phyloP scores from a whole-genome alignment of 805 yeast species.

The Peterozyma xylosa region DNA sequence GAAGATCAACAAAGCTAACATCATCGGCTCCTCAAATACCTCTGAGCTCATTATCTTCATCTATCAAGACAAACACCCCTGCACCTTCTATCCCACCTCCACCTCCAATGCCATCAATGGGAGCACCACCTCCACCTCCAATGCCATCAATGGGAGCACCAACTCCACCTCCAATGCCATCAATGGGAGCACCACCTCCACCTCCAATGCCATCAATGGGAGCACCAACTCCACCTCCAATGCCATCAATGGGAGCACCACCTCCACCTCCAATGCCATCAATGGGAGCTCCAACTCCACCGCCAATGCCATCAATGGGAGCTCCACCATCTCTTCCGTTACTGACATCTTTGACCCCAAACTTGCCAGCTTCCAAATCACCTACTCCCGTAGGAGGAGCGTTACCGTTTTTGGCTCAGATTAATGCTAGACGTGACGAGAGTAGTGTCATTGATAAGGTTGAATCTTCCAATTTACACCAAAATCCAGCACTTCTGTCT shows the following conservation, averaged over 20 bases:
- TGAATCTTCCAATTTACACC: constrained; percentile 8
- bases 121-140: constrained; percentile 13
- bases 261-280: constrained; percentile 12
- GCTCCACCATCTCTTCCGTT: constrained; percentile 7
- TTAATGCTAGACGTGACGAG: constrained; percentile 48
- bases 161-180: neutral
- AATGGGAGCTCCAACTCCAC: constrained; percentile 11
- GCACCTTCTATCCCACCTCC: constrained; percentile 16
- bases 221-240: constrained; percentile 6
- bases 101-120: constrained; percentile 14
- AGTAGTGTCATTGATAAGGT: constrained; percentile 37
- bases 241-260: constrained; percentile 15
- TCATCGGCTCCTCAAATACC: constrained; percentile 14
- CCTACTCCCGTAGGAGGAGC: constrained; percentile 28
- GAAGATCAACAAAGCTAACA: constrained; percentile 5
- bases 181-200: neutral
- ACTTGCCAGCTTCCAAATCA: constrained; percentile 10
- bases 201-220: neutral
- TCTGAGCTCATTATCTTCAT: constrained; percentile 10
- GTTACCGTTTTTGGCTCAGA: constrained; percentile 52
- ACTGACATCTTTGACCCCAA: constrained; percentile 8
- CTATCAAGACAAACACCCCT: neutral
- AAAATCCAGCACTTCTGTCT: constrained; percentile 11
- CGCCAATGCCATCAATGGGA: constrained; percentile 9
- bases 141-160: constrained; percentile 10